Percentiles rank a stretch among this genome's conserved stretches.
Conservation (phyloP, 169 alveolate genomes). For the Eimeria necatrix region DNA sequence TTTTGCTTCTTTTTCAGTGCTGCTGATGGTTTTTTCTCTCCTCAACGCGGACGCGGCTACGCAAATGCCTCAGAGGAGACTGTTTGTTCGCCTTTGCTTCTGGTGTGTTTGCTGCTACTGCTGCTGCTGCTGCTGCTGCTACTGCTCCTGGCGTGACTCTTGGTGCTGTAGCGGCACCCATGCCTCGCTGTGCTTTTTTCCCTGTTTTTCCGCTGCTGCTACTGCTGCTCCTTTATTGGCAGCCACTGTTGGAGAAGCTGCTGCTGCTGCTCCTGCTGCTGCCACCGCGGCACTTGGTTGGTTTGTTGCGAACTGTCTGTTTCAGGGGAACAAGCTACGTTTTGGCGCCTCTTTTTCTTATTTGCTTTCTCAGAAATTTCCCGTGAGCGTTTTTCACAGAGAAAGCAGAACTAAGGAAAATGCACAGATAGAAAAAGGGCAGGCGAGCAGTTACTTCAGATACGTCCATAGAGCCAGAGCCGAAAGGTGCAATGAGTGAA, state of each 20-base stretch:
- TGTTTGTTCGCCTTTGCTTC: constrained; percentile 26
- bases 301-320: not conserved
- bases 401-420: not conserved
- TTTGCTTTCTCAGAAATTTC: constrained; percentile 21
- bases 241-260: not conserved
- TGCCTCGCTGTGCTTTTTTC: not conserved
- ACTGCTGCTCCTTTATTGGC: not conserved
- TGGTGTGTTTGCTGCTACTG: constrained; percentile 29
- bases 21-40: constrained; percentile 25
- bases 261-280: not conserved
- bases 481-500: not conserved
- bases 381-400: constrained; percentile 21
- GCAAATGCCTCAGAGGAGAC: not conserved
- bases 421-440: no score
- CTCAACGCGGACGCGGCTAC: constrained; percentile 17
- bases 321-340: constrained; percentile 27
- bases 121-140: constrained; percentile 32
- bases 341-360: constrained; percentile 27
- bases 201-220: not conserved
- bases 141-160: not conserved
- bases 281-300: not conserved
- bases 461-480: not conserved
- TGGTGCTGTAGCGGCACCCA: not conserved
- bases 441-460: not conserved
- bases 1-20: not conserved